A percentile compares a stretch with the other conserved stretches of the same genome.
These are phyloP conservation scores for Pseudogymnoascus sp. DNA, from an alignment of 2,329 filamentous ascomycete genomes.

Conservation along the genomic window DNA sequence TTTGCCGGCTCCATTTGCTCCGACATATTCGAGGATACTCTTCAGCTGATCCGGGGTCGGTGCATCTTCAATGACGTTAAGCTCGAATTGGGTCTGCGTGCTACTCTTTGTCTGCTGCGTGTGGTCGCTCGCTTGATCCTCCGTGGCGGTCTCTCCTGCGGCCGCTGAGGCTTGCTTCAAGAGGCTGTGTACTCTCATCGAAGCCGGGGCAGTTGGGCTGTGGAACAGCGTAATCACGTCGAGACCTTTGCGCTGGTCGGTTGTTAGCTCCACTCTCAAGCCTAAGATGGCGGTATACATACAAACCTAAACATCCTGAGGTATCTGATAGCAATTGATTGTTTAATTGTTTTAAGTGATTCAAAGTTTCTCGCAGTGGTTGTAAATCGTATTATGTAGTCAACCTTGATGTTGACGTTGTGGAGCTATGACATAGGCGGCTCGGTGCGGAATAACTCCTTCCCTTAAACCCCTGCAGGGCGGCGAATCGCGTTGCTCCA, in stretches of 20 bases:
- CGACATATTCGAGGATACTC: constrained; percentile 78
- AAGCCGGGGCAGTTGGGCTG: constrained; percentile 65
- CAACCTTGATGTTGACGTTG: constrained; percentile 1
- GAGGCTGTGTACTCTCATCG: constrained; percentile 62
- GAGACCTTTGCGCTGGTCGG: constrained; percentile 60
- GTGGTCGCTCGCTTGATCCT: constrained; percentile 66
- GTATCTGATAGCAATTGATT: constrained; percentile 4
- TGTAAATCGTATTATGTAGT: not conserved
- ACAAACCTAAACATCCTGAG: constrained; percentile 31
- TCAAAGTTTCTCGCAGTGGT: not conserved
- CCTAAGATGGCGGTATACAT: constrained; percentile 13
- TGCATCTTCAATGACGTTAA: constrained; percentile 70
- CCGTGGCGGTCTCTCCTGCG: constrained; percentile 57
- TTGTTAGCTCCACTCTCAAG: not conserved
- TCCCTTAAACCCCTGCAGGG: constrained; percentile 5
- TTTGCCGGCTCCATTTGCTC: constrained; percentile 49
- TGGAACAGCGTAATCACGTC: constrained; percentile 97
- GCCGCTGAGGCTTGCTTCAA: constrained; percentile 74
- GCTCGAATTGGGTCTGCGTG: constrained; percentile 67
- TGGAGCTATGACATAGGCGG: constrained; percentile 10
- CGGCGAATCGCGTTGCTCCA: constrained; percentile 1
- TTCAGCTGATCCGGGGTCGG: constrained; percentile 78
- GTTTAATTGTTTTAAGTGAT: not conserved
- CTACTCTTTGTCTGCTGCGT: constrained; percentile 45
- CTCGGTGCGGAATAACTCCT: constrained; percentile 8